phyloP scores from a whole-genome alignment of 2,329 filamentous ascomycete species.

The Aureobasidium mangrovei region DNA sequence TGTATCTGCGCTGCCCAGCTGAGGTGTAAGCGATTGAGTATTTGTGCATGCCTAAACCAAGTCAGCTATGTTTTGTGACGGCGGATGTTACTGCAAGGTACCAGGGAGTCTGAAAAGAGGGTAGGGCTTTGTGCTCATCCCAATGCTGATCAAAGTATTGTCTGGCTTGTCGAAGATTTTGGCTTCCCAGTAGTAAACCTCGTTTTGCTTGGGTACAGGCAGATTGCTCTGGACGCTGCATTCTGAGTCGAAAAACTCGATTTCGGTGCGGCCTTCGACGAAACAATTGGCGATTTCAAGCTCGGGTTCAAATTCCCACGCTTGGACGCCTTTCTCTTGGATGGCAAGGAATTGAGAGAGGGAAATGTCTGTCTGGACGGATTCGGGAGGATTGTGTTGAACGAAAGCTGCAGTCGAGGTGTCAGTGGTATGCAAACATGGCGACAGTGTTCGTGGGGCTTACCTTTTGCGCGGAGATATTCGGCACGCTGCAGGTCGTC shows the following conservation, averaged over 20 bases:
- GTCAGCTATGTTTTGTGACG: neutral
- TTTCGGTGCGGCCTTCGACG: conserved; percentile 90
- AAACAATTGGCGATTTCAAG: conserved; percentile 98
- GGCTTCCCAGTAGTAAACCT: conserved; percentile 99
- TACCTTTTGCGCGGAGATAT: conserved; percentile 93
- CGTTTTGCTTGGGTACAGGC: conserved; percentile 95
- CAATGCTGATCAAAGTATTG: conserved; percentile 74
- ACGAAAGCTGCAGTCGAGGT: conserved; percentile 62
- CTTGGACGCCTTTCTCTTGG: conserved; percentile 98
- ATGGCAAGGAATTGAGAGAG: conserved; percentile 96
- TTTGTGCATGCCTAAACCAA: conserved; percentile 69
- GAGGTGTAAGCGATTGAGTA: conserved; percentile 88
- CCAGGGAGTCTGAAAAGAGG: conserved; percentile 89
- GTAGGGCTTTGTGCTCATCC: conserved; percentile 94
- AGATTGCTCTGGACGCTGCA: conserved; percentile 96
- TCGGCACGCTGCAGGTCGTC: conserved; percentile 84
- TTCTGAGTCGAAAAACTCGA: conserved; percentile 97
- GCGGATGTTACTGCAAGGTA: conserved; percentile 37
- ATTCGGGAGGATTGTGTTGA: conserved; percentile 89
- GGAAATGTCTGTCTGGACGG: conserved; percentile 91
- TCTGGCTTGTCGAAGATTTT: conserved; percentile 98
- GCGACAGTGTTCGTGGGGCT: conserved; percentile 16
- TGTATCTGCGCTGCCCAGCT: conserved; percentile 75
- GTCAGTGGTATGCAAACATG: conserved; percentile 19
- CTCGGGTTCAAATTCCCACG: conserved; percentile 99